Conservation (phyloP, 805 yeast species). For the Geotrichum ghanense region DNA sequence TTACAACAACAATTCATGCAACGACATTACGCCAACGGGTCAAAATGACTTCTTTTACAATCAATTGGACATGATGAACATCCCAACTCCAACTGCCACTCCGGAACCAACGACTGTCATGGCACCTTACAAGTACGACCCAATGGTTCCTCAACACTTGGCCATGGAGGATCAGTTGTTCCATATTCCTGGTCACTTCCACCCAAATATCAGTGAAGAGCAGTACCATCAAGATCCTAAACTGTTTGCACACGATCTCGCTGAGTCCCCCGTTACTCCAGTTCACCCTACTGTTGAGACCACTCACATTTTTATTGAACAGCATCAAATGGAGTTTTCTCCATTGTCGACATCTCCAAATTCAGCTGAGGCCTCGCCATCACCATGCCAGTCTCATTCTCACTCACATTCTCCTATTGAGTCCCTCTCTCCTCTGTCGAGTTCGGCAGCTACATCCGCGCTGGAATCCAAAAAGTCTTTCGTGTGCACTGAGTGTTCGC, state of each 20-base stretch:
- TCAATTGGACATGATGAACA: not conserved
- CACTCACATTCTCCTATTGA: too few relatives aligned
- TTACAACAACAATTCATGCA: not conserved
- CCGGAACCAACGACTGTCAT: not conserved
- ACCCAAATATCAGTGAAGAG: not conserved
- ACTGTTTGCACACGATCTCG: not conserved
- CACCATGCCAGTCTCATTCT: not conserved
- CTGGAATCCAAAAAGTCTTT: not conserved
- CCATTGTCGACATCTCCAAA: not conserved
- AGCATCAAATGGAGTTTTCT: not conserved
- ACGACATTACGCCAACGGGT: not conserved
- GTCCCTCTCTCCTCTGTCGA: not conserved
- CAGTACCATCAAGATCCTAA: not conserved
- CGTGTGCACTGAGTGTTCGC: constrained; percentile 46
- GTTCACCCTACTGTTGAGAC: not conserved
- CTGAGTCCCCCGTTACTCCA: not conserved
- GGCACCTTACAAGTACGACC: not conserved
- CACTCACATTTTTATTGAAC: not conserved
- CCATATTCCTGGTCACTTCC: not conserved
- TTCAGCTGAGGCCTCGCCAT: not conserved
- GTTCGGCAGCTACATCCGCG: not conserved
- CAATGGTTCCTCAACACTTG: too few relatives aligned
- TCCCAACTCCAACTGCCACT: not conserved
- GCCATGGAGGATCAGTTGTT: not conserved
- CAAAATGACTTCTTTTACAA: not conserved